Percentiles rank a stretch among this genome's conserved stretches.
These are phyloP conservation scores for Beta vulgaris DNA, from an alignment of 148 eudicot species.

Conservation along the genomic window DNA sequence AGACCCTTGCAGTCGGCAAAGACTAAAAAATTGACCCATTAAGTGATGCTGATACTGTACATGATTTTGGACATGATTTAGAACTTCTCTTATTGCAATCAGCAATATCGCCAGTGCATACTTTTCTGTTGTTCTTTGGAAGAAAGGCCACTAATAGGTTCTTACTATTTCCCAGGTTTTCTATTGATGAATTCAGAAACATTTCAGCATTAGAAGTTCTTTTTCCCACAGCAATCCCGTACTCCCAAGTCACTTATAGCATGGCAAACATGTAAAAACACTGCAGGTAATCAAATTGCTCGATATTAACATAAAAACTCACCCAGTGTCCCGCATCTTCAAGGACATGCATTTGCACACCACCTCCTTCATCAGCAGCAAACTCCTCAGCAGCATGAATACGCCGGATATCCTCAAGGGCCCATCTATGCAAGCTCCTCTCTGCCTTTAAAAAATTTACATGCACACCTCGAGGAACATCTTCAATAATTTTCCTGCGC, in stretches of 20 bases:
- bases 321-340: constrained; percentile 99
- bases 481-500: constrained; percentile 80
- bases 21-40: not conserved
- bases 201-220: too few species aligned
- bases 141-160: too few species aligned
- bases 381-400: constrained; percentile 89
- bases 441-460: constrained; percentile 90
- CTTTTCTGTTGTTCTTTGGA: too few species aligned
- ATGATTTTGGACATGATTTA: too few species aligned
- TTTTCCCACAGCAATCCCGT: too few species aligned
- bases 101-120: too few species aligned
- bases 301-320: constrained; percentile 20
- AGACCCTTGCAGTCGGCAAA: not conserved
- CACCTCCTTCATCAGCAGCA: constrained; percentile 80
- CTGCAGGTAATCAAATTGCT: constrained; percentile 2
- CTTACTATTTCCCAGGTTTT: too few species aligned
- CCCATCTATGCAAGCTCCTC: constrained; percentile 94
- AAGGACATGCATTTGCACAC: constrained; percentile 94
- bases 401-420: constrained; percentile 76
- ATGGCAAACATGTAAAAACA: too few species aligned
- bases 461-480: constrained; percentile 90
- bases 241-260: too few species aligned
- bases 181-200: too few species aligned
- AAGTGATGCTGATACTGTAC: too few species aligned
- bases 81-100: too few species aligned